A percentile compares a stretch with the other conserved stretches of the same genome.
Evolutionary conservation across 352 stramenopile species (phyloP).

Genomic region (Phytophthora brassicae): DNA sequence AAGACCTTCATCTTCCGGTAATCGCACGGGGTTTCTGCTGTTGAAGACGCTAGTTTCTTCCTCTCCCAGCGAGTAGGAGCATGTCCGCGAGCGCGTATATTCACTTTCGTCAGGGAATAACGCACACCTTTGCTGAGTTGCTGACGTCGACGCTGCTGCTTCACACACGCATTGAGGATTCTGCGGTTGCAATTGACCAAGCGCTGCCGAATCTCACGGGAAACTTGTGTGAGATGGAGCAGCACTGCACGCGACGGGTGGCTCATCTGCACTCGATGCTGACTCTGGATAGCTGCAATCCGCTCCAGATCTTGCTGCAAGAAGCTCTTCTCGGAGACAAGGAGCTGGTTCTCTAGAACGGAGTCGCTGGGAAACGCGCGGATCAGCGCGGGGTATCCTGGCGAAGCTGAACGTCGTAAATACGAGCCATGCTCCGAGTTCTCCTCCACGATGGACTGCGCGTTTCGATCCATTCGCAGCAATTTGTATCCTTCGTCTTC

Average conservation of each 20-base stretch:
- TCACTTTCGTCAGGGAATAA: conserved; percentile 38
- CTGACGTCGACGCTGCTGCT: conserved; percentile 26
- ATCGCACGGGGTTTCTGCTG: background rate
- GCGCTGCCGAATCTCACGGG: conserved; percentile 46
- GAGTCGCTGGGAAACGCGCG: conserved; percentile 56
- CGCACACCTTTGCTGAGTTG: conserved; percentile 7
- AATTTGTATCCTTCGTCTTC: conserved; percentile 27
- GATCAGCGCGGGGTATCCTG: conserved; percentile 38
- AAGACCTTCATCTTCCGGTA: conserved; percentile 68
- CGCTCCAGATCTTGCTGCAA: conserved; percentile 56
- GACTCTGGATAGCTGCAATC: conserved; percentile 28
- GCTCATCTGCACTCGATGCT: conserved; percentile 19
- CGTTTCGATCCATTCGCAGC: conserved; percentile 20
- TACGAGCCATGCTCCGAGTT: background rate
- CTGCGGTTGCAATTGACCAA: conserved; percentile 68
- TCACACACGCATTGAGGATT: conserved; percentile 54
- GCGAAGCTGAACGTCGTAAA: background rate
- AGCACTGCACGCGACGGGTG: conserved; percentile 39
- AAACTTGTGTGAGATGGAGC: conserved; percentile 52
- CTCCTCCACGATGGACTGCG: conserved; percentile 21
- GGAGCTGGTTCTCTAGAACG: conserved; percentile 45
- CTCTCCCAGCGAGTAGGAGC: conserved; percentile 42
- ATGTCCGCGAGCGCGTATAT: conserved; percentile 51
- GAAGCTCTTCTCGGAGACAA: conserved; percentile 63
- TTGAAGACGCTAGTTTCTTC: conserved; percentile 8